phyloP scores from a whole-genome alignment of 768 basidiomycete species.

The Candolleomyces efflorescens region DNA sequence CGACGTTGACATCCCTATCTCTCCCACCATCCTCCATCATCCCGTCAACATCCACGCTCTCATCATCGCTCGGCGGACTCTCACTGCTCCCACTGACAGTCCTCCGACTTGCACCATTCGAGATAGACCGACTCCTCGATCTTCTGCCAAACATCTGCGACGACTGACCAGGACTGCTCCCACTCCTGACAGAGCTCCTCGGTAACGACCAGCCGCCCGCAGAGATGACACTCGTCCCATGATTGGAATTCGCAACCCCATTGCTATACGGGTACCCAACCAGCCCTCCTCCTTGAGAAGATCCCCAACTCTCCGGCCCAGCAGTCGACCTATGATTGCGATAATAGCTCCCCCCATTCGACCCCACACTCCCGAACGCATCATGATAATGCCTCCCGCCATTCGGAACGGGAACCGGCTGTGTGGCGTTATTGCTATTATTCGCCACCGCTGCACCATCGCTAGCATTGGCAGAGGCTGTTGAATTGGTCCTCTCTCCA shows the following conservation, averaged over 20 bases:
- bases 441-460: slow-evolving; percentile 16
- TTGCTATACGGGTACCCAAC: neutral
- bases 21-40: slow-evolving; percentile 7
- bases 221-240: neutral
- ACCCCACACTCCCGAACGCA: slow-evolving; percentile 1
- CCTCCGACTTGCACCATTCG: neutral
- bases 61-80: slow-evolving; percentile 23
- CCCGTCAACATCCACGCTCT: slow-evolving; percentile 29
- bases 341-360: neutral
- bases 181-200: slow-evolving; percentile 7
- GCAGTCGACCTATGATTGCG: neutral
- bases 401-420: slow-evolving; percentile 41
- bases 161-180: neutral
- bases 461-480: slow-evolving; percentile 30
- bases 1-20: slow-evolving; percentile 25
- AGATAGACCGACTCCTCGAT: slow-evolving; percentile 4
- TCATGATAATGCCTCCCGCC: slow-evolving; percentile 23
- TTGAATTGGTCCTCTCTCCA: neutral
- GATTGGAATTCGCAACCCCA: neutral
- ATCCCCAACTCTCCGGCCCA: neutral
- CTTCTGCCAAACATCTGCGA: neutral
- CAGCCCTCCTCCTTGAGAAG: neutral
- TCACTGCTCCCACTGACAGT: slow-evolving; percentile 2
- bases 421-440: slow-evolving; percentile 51
- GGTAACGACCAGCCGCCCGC: slow-evolving; percentile 6